Conservation (phyloP, 768 basidiomycete species). For the Chlorophyllum brunneum region DNA sequence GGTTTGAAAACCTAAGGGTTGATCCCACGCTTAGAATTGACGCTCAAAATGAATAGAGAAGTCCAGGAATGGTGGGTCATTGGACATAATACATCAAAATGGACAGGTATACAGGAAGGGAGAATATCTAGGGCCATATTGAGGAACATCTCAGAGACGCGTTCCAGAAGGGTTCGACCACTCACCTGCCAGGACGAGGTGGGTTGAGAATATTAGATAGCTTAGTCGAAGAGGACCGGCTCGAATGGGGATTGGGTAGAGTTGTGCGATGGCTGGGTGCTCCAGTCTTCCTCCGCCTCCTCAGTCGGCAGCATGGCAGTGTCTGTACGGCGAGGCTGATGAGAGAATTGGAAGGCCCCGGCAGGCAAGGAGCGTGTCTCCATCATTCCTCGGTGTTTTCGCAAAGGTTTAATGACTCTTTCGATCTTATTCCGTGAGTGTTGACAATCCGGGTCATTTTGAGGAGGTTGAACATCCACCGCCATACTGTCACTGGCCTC, state of each 20-base stretch:
- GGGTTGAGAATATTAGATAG: neutral
- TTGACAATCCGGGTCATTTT: neutral
- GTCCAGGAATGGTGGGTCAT: neutral
- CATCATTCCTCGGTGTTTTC: slow-evolving; percentile 29
- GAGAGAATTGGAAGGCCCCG: slow-evolving; percentile 18
- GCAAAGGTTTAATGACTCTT: slow-evolving; percentile 34
- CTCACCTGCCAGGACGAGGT: neutral
- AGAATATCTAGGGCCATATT: neutral
- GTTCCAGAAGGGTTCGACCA: neutral
- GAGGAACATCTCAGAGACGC: neutral
- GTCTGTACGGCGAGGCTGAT: neutral
- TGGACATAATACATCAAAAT: slow-evolving; percentile 1
- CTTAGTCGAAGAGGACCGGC: slow-evolving; percentile 7
- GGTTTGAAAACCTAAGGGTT: neutral
- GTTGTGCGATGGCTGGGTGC: neutral
- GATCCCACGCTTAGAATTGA: slow-evolving; percentile 1
- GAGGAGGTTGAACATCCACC: neutral
- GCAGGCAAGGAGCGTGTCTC: slow-evolving; percentile 36
- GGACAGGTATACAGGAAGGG: slow-evolving; percentile 6
- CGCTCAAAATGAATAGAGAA: neutral
- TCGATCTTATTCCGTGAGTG: neutral
- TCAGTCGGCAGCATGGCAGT: neutral
- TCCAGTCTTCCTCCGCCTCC: slow-evolving; percentile 11
- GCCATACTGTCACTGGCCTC: neutral
- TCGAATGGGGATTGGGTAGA: neutral